Evolutionary conservation across 1,139 yeast species (phyloP), one percentile per base, ranked within the genome.

Genomic region (Debaryomyces singareniensis): DNA sequence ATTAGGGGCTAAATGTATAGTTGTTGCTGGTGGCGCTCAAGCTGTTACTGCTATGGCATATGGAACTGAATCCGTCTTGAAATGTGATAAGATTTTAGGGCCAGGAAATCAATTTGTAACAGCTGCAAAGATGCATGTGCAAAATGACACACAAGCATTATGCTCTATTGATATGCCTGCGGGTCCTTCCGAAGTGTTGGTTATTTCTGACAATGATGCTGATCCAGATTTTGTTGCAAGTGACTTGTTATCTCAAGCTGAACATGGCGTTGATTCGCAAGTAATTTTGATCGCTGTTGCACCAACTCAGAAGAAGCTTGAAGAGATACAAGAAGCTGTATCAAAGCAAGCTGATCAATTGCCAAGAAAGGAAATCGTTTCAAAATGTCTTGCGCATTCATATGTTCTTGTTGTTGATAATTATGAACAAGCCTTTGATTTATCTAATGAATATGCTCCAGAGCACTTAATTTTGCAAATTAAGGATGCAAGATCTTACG

Each of bases 151-250:
- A 3, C 83, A 80, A 44, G 97, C 98, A 2, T 66, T 87, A 44
- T 93, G 96, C 51, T 83, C 95, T 20, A 93, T 91, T 45, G 99
- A 91, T 57, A 89, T 91, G 97, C 99, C 99, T 28, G 99, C 99
- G 15, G 99, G 99, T 4, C 99, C 99, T 16, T 83, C 95, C 32
- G 99, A 91, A 60, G 99, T 91, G 11, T 69, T 91, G 39, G 97
- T 91, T 12, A 70, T 91, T 45, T 95, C 96, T 26, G 99, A 91
- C 55, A 71, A 68, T 35, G 52, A 72, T 29, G 86, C 97, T 4
- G 95, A 86, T 57, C 89, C 95, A 11, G 95, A 89, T 47, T 91
- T 85, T 58, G 98, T 91, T 22, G 98, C 97, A 14, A 77, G 91
- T 44, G 99, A 91, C 53, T 70, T 91, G 52, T 69, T 91, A 37